Evolutionary conservation across 1,284 basidiomycete genomes (phyloP), one percentile per base, ranked within the genome.

Genomic region (Naganishia sp.): DNA sequence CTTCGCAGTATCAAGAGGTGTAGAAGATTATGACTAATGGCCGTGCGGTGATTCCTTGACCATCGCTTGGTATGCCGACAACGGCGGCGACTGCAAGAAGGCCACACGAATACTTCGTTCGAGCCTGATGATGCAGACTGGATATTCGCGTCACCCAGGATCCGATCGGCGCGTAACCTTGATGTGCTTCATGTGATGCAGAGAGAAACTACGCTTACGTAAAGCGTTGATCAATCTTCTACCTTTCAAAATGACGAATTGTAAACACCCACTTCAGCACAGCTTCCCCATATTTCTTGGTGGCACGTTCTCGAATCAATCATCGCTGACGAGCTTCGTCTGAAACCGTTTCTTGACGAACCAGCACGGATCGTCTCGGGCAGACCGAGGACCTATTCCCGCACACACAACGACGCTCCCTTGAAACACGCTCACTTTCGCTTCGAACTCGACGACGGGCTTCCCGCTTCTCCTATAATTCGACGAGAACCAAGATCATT

Each of bases 231-330:
- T 28, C 18, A 10, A 61, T 39, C 35, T 9, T 39, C 35, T 39
- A 39, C 4, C 9, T 28, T 28, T 41, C 55, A 60, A 21, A 10
- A 31, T 54, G 52, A 42, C 57, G 57, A 60, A 60, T 50, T 46
- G 57, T 60, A 25, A 61, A 61, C 58, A 61, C n/a, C n/a, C 10
- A 18, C 31, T n/a, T 17, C 18, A 23, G 43, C 28, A 50, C 39
- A 42, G 21, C 21, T 41, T 41, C 28, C 21, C 31, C 57, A 60
- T 28, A 7, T 43, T 42, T 39, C 39, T 2, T 42, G 18, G 4
- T 17, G 9, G 17, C 18, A n/a, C 3, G 28, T 31, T 46, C 15
- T 41, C 35, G 31, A 25, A 32, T 9, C 25, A 42, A 15, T 31
- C 42, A 10, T 32, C 43, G 23, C 3, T 45, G 13, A 46, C 17